A percentile compares a stretch with the other conserved stretches of the same genome.
Evolutionary conservation across 495 filamentous ascomycete genomes (phyloP).

Genomic region (Aspergillus saccharolyticus): DNA sequence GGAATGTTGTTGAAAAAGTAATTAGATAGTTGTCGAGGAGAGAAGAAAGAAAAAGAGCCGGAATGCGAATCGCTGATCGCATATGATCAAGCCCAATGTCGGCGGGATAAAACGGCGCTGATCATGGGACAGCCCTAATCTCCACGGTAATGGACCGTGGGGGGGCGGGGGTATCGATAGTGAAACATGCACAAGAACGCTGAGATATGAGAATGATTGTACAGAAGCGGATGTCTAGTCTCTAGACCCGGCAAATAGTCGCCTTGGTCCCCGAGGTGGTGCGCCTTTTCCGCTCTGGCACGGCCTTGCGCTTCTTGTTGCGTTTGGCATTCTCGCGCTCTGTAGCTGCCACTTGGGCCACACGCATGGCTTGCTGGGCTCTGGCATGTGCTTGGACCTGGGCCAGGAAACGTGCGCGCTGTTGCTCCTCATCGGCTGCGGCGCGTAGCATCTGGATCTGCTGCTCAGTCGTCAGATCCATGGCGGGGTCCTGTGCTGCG

Average conservation of each 20-base stretch:
- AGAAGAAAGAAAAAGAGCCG: constrained; percentile 2
- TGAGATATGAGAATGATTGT: constrained; percentile 3
- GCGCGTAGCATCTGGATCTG: constrained; percentile 39
- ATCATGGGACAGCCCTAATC: constrained; percentile 12
- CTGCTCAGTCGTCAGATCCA: constrained; percentile 37
- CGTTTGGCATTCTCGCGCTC: constrained; percentile 36
- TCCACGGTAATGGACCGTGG: constrained; percentile 2
- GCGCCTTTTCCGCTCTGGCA: constrained; percentile 29
- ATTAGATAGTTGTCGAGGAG: not conserved
- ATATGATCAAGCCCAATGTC: constrained; percentile 5
- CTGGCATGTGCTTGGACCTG: constrained; percentile 44
- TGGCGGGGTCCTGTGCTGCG: constrained; percentile 19
- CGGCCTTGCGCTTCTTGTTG: constrained; percentile 35
- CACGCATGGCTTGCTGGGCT: constrained; percentile 38
- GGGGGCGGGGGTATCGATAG: constrained; percentile 10
- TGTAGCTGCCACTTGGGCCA: constrained; percentile 30
- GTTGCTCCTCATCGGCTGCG: constrained; percentile 36
- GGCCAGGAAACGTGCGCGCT: constrained; percentile 41
- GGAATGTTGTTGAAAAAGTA: not conserved
- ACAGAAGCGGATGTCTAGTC: not conserved
- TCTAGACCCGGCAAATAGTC: constrained; percentile 14
- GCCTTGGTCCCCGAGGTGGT: constrained; percentile 26
- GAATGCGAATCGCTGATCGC: constrained; percentile 5
- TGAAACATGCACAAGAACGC: constrained; percentile 2
- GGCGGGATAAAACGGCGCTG: constrained; percentile 6